Evolutionary conservation across 495 filamentous ascomycete genomes (phyloP).

Genomic region (Emericellopsis terricola): DNA sequence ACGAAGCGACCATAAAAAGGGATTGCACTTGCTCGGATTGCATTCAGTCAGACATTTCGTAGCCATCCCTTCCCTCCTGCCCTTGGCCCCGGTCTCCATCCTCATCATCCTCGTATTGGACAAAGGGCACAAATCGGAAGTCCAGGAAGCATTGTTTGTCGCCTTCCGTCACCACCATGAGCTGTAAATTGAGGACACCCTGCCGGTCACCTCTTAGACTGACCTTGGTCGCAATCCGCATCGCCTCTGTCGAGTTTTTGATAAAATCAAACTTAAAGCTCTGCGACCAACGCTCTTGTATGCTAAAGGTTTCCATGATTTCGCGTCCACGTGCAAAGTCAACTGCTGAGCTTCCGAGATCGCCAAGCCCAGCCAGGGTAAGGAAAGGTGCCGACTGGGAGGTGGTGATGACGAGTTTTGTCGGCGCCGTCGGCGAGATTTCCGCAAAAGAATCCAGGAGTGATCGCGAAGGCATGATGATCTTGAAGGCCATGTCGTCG

Average conservation of each 20-base stretch:
- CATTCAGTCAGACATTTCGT: constrained; percentile 1
- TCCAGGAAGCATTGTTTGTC: constrained; percentile 23
- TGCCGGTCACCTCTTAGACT: constrained; percentile 73
- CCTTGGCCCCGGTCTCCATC: constrained; percentile 16
- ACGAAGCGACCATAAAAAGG: too few relatives aligned
- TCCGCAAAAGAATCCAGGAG: constrained; percentile 73
- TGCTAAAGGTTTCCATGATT: constrained; percentile 61
- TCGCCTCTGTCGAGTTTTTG: constrained; percentile 65
- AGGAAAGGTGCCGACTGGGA: constrained; percentile 51
- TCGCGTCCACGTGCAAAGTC: constrained; percentile 65
- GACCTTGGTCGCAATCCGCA: constrained; percentile 82
- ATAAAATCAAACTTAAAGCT: constrained; percentile 73
- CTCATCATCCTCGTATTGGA: constrained; percentile 15
- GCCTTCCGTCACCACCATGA: constrained; percentile 75
- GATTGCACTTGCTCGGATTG: too few relatives aligned
- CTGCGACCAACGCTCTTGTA: constrained; percentile 32
- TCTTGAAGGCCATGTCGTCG: constrained; percentile 66
- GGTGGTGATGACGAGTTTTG: constrained; percentile 39
- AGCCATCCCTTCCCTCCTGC: constrained; percentile 11
- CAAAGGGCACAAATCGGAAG: constrained; percentile 32
- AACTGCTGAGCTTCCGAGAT: constrained; percentile 62
- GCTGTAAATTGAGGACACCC: constrained; percentile 86
- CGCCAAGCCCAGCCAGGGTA: constrained; percentile 51
- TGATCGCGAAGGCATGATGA: constrained; percentile 79
- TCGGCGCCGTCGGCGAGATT: constrained; percentile 54